Percentiles rank a stretch among this genome's conserved stretches.
Evolutionary conservation across 495 filamentous ascomycete genomes (phyloP).

Genomic region (Stereocaulon alpinum): DNA sequence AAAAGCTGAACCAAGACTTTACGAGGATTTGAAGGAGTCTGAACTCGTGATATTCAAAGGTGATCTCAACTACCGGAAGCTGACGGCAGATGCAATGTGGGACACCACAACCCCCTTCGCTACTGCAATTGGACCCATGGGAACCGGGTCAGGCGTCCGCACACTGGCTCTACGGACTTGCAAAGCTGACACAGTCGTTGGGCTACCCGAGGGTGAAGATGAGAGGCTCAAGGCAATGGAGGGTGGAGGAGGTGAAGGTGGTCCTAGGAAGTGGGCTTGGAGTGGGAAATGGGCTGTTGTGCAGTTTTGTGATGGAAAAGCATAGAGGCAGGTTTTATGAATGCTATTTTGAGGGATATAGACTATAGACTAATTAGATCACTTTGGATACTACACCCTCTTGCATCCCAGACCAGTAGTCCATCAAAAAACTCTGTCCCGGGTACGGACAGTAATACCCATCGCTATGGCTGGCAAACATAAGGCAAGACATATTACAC

Average conservation of each 20-base stretch:
- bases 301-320: constrained; percentile 70
- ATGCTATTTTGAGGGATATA: too few species aligned
- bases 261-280: constrained; percentile 89
- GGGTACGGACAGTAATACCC: too few species aligned
- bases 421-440: too few species aligned
- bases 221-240: constrained; percentile 61
- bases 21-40: constrained; percentile 67
- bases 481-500: too few species aligned
- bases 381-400: too few species aligned
- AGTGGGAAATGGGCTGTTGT: constrained; percentile 94
- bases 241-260: constrained; percentile 55
- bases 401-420: too few species aligned
- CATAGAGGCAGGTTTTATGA: neutral
- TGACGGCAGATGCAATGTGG: constrained; percentile 80
- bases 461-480: too few species aligned
- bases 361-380: too few species aligned
- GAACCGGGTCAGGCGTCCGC: constrained; percentile 68
- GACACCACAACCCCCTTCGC: constrained; percentile 77
- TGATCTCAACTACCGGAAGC: constrained; percentile 89
- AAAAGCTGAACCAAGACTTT: constrained; percentile 49
- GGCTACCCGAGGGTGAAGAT: constrained; percentile 51
- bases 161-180: constrained; percentile 81
- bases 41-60: constrained; percentile 97
- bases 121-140: constrained; percentile 78
- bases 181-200: constrained; percentile 77